A percentile compares a stretch with the other conserved stretches of the same genome.
These are phyloP conservation scores for Crithidia bombi DNA, from an alignment of 208 protist genomes.

Conservation along the genomic window DNA sequence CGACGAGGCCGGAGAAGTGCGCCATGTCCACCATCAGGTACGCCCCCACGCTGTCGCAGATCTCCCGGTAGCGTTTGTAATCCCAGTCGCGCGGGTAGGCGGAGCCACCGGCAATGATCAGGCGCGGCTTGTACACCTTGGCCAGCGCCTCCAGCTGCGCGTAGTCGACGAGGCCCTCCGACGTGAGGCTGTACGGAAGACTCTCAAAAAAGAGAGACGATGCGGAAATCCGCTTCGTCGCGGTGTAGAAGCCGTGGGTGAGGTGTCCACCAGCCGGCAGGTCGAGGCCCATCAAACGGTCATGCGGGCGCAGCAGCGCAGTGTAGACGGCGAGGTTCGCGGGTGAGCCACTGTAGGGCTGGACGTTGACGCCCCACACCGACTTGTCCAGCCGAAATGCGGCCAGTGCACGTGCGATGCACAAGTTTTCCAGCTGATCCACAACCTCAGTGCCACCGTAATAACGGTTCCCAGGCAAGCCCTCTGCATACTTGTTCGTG, in stretches of 20 bases:
- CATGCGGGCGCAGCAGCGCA: conserved; percentile 96
- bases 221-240: conserved; percentile 96
- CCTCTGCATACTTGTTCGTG: conserved; percentile 99
- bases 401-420: conserved; percentile 92
- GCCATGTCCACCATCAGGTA: conserved; percentile 99
- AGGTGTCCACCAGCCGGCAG: conserved; percentile 92
- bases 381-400: conserved; percentile 93
- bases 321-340: conserved; percentile 99
- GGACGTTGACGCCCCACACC: conserved; percentile 99
- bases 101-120: conserved; percentile 96
- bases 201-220: conserved; percentile 98
- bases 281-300: conserved; percentile 98
- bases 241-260: conserved; percentile 98
- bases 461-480: conserved; percentile 95
- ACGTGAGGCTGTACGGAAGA: conserved; percentile 96
- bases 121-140: conserved; percentile 94
- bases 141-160: conserved; percentile 90
- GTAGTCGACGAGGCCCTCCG: conserved; percentile 97
- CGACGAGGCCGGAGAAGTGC: conserved; percentile 96
- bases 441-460: conserved; percentile 99
- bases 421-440: conserved; percentile 96
- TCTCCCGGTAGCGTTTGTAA: conserved; percentile 91
- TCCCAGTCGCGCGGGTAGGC: conserved; percentile 98
- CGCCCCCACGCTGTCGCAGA: conserved; percentile 92
- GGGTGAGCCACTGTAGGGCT: conserved; percentile 98